Evolutionary conservation across 2,329 filamentous ascomycete genomes (phyloP).

Genomic region (Alternaria sp.): DNA sequence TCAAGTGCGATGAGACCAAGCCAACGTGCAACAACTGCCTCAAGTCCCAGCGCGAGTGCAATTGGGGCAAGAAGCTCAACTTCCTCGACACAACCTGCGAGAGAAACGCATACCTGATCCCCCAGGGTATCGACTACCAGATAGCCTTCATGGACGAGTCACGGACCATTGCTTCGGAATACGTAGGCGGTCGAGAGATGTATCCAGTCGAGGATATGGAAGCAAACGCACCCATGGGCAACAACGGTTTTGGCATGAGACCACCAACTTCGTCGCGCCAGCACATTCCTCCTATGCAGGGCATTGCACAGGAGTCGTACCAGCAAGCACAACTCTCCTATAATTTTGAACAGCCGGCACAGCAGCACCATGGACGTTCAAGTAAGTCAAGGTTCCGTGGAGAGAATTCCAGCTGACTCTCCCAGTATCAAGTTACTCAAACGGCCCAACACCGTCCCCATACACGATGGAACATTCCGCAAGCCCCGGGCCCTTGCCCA

Average conservation of each 20-base stretch:
- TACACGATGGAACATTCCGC: conserved; percentile 37
- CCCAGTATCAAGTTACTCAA: conserved; percentile 35
- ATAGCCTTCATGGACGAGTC: conserved; percentile 90
- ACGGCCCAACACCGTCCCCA: conserved; percentile 34
- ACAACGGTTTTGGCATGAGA: conserved; percentile 43
- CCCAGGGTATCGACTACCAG: conserved; percentile 66
- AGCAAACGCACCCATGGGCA: conserved; percentile 25
- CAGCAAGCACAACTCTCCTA: conserved; percentile 55
- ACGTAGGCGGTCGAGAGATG: conserved; percentile 77
- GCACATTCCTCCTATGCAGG: conserved; percentile 61
- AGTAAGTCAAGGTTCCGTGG: conserved; percentile 24
- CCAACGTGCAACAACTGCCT: conserved; percentile 79
- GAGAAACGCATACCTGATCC: conserved; percentile 64
- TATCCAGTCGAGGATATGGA: conserved; percentile 67
- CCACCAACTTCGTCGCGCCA: conserved; percentile 53
- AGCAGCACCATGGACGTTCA: conserved; percentile 30
- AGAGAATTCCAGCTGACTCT: conserved; percentile 15
- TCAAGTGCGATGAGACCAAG: conserved; percentile 86
- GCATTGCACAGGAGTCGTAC: conserved; percentile 59
- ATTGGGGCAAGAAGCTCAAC: conserved; percentile 85
- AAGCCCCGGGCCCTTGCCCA: conserved; percentile 38
- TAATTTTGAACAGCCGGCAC: conserved; percentile 48
- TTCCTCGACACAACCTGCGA: conserved; percentile 87
- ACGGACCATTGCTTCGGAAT: conserved; percentile 87
- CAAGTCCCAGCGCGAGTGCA: conserved; percentile 86